Evolutionary conservation across 495 filamentous ascomycete genomes (phyloP), one percentile per base, ranked within the genome.

Genomic region (Penicillium pulvis): DNA sequence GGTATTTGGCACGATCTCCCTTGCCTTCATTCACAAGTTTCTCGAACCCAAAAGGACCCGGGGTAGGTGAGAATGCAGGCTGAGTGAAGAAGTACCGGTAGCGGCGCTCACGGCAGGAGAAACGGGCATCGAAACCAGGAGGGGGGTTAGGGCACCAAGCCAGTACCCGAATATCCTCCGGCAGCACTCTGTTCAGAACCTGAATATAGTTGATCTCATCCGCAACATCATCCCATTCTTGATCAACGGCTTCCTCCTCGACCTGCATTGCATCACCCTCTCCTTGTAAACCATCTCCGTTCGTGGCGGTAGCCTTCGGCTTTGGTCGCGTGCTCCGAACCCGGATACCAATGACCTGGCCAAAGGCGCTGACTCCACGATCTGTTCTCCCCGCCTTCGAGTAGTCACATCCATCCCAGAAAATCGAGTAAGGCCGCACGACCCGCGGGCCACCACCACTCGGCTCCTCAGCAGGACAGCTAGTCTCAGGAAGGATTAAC

Each of bases 81-180:
- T 97, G 89, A 9, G 93, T 98, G 79, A 98, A 98, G 82, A 96
- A 97, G 74, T 98, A 98, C 42, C 87, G 83, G 72, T 98, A 98
- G 55, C 86, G 86, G 47, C 94, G 83, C 71, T 96, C 91, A 48
- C 87, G 81, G 75, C 94, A 98, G 52, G 87, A 90, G 77, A 97
- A 96, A n/a, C 95, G 86, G 14, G 94, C 93, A 52, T 90, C 90
- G 72, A 98, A 98, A 53, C 83, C 82, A 16, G 75, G 72, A 0
- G 92, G 90, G 28, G 87, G 90, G 51, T 81, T 75, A 4, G 93
- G 92, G 69, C 93, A 96, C 94, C 95, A 98, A 42, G 94, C 94
- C 28, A 98, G 81, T 39, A 96, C 79, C 47, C 90, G 78, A 63
- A 98, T 97, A 68, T 97, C 93, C 45, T 86, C 84, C 6, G 94